A percentile compares a stretch with the other conserved stretches of the same genome.
These are phyloP conservation scores for Prunus campanulata DNA, from an alignment of 306 rosid species.

Conservation along the genomic window DNA sequence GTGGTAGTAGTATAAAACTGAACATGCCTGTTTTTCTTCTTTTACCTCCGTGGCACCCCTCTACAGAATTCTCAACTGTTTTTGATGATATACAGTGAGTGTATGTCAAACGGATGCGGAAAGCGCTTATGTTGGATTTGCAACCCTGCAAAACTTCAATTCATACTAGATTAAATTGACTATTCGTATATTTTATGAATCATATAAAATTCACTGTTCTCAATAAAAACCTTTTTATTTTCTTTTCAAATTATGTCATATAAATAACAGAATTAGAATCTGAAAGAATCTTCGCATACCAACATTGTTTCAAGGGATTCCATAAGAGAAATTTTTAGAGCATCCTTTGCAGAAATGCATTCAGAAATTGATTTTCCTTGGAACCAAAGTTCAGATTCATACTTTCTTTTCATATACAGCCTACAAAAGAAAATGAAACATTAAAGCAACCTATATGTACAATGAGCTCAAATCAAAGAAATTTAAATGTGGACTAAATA, in stretches of 20 bases:
- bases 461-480: neutral
- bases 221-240: too few relatives aligned
- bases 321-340: constrained; percentile 51
- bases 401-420: constrained; percentile 55
- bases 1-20: constrained; percentile 1
- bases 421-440: constrained; percentile 30
- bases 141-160: constrained; percentile 62
- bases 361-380: constrained; percentile 35
- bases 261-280: neutral
- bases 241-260: neutral
- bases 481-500: constrained; percentile 1
- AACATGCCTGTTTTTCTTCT: constrained; percentile 69
- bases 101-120: constrained; percentile 68
- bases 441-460: neutral
- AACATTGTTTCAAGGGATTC: constrained; percentile 61
- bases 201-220: neutral
- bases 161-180: constrained; percentile 11
- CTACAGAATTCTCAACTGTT: constrained; percentile 27
- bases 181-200: neutral
- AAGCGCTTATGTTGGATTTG: constrained; percentile 46
- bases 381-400: constrained; percentile 65
- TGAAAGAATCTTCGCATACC: constrained; percentile 38
- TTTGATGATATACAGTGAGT: constrained; percentile 35
- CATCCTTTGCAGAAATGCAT: constrained; percentile 68
- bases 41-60: constrained; percentile 42